Evolutionary conservation across 768 basidiomycete species (phyloP), one percentile per base, ranked within the genome.

Genomic region (Pholiota conissans): DNA sequence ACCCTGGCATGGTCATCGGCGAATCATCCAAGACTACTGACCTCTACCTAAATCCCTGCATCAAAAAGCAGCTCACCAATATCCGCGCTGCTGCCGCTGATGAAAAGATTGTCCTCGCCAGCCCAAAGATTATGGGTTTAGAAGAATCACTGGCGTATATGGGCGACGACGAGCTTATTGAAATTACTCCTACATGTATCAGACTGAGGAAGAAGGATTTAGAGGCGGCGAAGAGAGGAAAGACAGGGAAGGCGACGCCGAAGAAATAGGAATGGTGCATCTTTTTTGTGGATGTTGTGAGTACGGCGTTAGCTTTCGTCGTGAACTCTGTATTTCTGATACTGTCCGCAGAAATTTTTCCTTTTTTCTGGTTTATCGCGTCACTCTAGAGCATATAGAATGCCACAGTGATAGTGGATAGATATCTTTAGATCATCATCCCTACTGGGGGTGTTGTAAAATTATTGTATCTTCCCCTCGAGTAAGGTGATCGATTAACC

Each of bases 1-100:
- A 81, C 64, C 74, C 79, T 2, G 79, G 79, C 13, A 80, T 81
- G 80, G 76, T 82, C 37, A 76, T 82, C 51, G 80, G 80, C 53
- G 80, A 80, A 69, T 76, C 76, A 14, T 76, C 74, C 13, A 80
- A 80, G 65, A 50, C 75, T 3, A 71, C 76, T 18, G 78, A 79
- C 59, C 64, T 81, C n/a, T 77, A 78, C 55, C 60, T 80, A 18
- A 80, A 81, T 64, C 80, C 80, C 0, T 75, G 74, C 54, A 62
- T 77, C 57, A 80, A 80, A 61, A 82, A 80, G 59, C 77, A 78
- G 63, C 69, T 82, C 24, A 82, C 79, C 4, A 80, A 82, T 65
- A 74, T 82, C 49, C 74, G 79, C 1, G 75, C 78, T 5, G 80
- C 78, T 0, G 76, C 65, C 8, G 80, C 80, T 1, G 80, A 80